Evolutionary conservation across 140 eudicot species (phyloP).

Genomic region (Senecio squalidus): DNA sequence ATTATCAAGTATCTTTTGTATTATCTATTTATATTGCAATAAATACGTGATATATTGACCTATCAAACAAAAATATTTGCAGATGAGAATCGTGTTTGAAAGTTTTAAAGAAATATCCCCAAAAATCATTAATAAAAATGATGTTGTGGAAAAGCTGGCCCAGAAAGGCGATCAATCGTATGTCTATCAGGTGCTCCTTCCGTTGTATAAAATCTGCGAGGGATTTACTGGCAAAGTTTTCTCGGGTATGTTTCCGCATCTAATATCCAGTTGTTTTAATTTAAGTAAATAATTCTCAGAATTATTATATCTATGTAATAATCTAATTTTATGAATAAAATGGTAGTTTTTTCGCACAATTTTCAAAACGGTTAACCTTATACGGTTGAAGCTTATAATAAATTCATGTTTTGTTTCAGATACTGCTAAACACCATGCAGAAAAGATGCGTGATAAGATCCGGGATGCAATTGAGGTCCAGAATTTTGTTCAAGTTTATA

Average conservation of each 20-base stretch:
- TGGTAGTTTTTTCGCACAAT: too few species aligned
- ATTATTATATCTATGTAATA: too few species aligned
- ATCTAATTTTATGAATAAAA: too few species aligned
- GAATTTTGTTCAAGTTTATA: conserved; percentile 41
- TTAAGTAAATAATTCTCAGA: too few species aligned
- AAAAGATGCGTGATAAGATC: conserved; percentile 45
- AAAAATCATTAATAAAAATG: conserved; percentile 26
- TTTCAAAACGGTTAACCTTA: too few species aligned
- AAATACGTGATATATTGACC: too few species aligned
- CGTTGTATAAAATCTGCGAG: conserved; percentile 75
- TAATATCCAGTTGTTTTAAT: neutral
- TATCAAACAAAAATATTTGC: too few species aligned
- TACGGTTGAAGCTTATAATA: neutral
- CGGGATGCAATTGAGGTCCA: conserved; percentile 38
- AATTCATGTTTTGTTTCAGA: conserved; percentile 37
- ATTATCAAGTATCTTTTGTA: neutral
- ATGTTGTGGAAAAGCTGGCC: conserved; percentile 9
- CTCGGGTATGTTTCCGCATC: conserved; percentile 41
- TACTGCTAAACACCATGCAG: conserved; percentile 55
- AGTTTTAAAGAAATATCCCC: conserved; percentile 40
- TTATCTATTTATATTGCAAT: too few species aligned
- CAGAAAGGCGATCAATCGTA: conserved; percentile 34
- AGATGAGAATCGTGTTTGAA: conserved; percentile 62
- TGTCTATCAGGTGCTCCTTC: conserved; percentile 59
- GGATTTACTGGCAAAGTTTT: conserved; percentile 76